phyloP scores from a whole-genome alignment of 129 eudicot species.

The Flaveria ramosissima region DNA sequence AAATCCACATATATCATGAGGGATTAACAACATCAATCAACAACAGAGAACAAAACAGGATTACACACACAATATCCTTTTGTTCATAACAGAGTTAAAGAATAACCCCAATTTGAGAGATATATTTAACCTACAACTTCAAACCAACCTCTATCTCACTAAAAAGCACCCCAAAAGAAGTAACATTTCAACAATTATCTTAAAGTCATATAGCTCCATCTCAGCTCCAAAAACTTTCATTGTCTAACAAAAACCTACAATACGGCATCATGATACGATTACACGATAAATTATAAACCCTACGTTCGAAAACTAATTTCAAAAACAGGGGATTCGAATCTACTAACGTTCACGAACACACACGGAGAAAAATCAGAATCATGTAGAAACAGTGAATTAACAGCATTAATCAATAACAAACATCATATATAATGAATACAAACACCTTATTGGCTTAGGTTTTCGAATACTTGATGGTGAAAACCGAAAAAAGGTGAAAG shows the following conservation, averaged over 20 bases:
- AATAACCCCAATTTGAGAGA: too few relatives aligned
- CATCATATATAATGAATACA: not conserved
- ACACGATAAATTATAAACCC: not conserved
- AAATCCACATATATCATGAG: too few relatives aligned
- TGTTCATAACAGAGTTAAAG: too few relatives aligned
- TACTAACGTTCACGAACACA: not conserved
- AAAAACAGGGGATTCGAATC: not conserved
- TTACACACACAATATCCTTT: too few relatives aligned
- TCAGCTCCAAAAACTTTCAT: not conserved
- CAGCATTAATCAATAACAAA: not conserved
- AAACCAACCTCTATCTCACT: too few relatives aligned
- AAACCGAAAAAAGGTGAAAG: conserved; percentile 4
- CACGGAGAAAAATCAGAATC: not conserved
- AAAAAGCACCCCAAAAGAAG: too few relatives aligned
- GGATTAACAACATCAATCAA: too few relatives aligned
- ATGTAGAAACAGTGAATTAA: not conserved
- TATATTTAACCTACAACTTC: too few relatives aligned
- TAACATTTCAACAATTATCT: too few relatives aligned
- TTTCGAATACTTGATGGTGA: not conserved
- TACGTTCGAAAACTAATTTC: not conserved
- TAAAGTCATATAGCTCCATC: not conserved
- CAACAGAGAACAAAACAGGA: too few relatives aligned
- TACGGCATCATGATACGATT: conserved; percentile 4
- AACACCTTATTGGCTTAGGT: conserved; percentile 20
- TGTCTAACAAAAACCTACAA: not conserved